Percentiles rank a stretch among this genome's conserved stretches.
phyloP scores from a whole-genome alignment of 345 rosid species.

The Erucastrum elatum region DNA sequence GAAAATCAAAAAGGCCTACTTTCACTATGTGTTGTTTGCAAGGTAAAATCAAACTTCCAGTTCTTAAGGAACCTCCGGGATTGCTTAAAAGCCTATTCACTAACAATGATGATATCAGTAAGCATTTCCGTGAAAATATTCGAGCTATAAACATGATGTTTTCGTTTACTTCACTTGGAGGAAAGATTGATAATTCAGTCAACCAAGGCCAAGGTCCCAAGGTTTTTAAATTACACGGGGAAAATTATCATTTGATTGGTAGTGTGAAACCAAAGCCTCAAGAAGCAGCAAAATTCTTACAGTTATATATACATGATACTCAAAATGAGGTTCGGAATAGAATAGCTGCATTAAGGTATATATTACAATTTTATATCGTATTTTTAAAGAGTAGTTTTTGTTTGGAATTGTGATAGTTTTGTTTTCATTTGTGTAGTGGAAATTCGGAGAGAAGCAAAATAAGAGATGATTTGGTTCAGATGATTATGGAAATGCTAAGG shows the following conservation, averaged over 20 bases:
- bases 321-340: background rate
- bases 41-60: background rate
- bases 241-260: background rate
- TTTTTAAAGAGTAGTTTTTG: too few relatives aligned
- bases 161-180: background rate
- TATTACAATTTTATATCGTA: too few relatives aligned
- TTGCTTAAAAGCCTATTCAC: too few relatives aligned
- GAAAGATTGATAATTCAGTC: background rate
- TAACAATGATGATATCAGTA: background rate
- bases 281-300: background rate
- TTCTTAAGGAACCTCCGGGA: too few relatives aligned
- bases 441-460: background rate
- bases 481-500: background rate
- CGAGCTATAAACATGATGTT: background rate
- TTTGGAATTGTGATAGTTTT: background rate
- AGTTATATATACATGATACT: background rate
- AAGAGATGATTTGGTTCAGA: background rate
- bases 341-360: background rate
- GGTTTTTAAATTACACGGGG: background rate
- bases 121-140: background rate
- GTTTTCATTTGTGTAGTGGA: background rate
- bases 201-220: background rate
- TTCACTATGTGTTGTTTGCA: background rate
- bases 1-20: too few relatives aligned
- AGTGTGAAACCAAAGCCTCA: background rate